A percentile compares a stretch with the other conserved stretches of the same genome.
phyloP scores from a whole-genome alignment of 768 basidiomycete genomes.

The Leccinum barrowsii region DNA sequence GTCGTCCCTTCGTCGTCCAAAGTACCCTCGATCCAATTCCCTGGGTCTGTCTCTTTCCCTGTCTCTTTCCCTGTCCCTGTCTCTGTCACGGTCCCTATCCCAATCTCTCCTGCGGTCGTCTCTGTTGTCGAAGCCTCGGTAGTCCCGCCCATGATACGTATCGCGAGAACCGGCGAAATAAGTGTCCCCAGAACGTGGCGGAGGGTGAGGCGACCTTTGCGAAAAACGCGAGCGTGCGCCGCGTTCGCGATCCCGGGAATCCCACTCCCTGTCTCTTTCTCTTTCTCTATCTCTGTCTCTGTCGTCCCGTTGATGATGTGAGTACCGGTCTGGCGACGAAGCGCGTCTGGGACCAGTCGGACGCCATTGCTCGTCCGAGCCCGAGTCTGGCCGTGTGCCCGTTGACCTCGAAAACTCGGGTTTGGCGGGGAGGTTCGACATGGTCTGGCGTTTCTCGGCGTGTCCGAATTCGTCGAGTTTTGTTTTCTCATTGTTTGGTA shows the following conservation, averaged over 20 bases:
- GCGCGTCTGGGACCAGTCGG: conserved; percentile 13
- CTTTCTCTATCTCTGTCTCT: conserved; percentile 21
- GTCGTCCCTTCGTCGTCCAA: conserved; percentile 17
- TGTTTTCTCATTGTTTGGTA: conserved; percentile 18
- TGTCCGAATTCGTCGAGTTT: not conserved
- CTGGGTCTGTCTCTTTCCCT: conserved; percentile 14
- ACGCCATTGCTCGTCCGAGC: conserved; percentile 24
- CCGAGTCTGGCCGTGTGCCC: conserved; percentile 14
- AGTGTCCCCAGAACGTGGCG: conserved; percentile 12
- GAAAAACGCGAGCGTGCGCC: conserved; percentile 15
- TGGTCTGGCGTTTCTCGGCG: not conserved
- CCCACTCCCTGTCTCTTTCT: conserved; percentile 17
- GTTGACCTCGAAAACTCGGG: conserved; percentile 27
- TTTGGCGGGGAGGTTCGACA: conserved; percentile 31
- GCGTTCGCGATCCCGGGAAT: conserved; percentile 11
- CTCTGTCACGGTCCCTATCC: conserved; percentile 19
- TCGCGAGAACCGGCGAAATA: conserved; percentile 20
- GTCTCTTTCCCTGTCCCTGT: conserved; percentile 15
- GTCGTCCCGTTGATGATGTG: conserved; percentile 21
- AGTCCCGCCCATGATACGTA: conserved; percentile 16
- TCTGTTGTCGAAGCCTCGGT: conserved; percentile 18
- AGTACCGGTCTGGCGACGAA: conserved; percentile 24
- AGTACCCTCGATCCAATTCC: conserved; percentile 16
- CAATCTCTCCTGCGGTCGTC: conserved; percentile 27
- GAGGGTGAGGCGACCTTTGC: conserved; percentile 13